These are phyloP conservation scores for Didymella keratinophila DNA, from an alignment of 2,329 filamentous ascomycete genomes.

Conservation along the genomic window DNA sequence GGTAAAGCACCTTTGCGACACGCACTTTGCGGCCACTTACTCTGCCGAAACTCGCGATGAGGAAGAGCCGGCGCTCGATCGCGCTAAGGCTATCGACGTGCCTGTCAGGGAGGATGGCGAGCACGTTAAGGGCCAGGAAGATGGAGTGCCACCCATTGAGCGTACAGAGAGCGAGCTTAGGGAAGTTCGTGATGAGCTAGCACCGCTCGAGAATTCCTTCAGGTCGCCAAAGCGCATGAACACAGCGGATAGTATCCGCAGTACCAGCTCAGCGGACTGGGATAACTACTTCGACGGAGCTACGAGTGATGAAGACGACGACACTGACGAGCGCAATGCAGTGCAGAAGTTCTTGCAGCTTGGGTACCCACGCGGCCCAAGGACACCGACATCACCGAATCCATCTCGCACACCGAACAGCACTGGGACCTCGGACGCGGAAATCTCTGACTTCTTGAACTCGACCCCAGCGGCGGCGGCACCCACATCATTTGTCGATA, in stretches of 20 bases:
- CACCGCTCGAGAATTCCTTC: constrained; percentile 40
- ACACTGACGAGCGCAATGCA: constrained; percentile 50
- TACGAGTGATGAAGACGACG: constrained; percentile 58
- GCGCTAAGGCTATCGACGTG: constrained; percentile 67
- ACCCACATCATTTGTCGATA: constrained; percentile 37
- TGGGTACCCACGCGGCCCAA: constrained; percentile 28
- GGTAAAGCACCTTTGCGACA: constrained; percentile 91
- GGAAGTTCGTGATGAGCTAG: constrained; percentile 56
- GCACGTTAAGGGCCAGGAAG: constrained; percentile 65
- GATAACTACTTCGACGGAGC: constrained; percentile 59
- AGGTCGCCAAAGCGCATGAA: constrained; percentile 32
- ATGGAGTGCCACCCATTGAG: constrained; percentile 45
- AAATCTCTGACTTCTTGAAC: constrained; percentile 51
- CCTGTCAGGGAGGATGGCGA: constrained; percentile 69
- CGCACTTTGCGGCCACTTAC: constrained; percentile 84
- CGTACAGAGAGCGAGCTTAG: constrained; percentile 58
- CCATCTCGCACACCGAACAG: constrained; percentile 31
- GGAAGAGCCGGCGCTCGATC: constrained; percentile 70
- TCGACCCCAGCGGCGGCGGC: constrained; percentile 14
- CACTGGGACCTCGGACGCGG: constrained; percentile 50
- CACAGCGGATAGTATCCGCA: constrained; percentile 39
- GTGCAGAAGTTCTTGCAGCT: constrained; percentile 49
- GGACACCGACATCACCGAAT: constrained; percentile 25
- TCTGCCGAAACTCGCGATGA: constrained; percentile 72
- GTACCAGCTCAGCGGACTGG: constrained; percentile 56